Percentiles rank a stretch among this genome's conserved stretches.
Evolutionary conservation across 75 land plant genomes (phyloP).

Genomic region (Picea glauca): DNA sequence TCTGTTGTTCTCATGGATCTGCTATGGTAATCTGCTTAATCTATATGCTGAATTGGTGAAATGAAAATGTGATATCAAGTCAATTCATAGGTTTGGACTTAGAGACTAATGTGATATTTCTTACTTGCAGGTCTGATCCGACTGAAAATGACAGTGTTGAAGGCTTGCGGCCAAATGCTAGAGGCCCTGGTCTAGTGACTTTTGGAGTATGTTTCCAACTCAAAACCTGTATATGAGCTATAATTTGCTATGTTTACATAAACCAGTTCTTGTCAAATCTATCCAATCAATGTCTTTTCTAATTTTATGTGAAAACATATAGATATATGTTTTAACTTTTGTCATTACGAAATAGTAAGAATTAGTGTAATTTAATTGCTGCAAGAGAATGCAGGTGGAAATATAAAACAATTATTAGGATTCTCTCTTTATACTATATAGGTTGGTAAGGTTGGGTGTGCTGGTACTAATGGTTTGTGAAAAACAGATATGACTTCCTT

Average conservation of each 20-base stretch:
- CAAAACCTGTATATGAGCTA: not conserved
- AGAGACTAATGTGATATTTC: not conserved
- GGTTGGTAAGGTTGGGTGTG: no score
- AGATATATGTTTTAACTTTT: no score
- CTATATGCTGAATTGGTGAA: not conserved
- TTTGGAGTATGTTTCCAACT: slow-evolving; percentile 26
- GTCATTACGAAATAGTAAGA: no score
- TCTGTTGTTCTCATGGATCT: slow-evolving; percentile 26
- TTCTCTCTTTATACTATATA: no score
- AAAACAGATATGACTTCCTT: no score
- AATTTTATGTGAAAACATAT: no score
- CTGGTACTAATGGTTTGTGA: no score
- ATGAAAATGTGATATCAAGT: not conserved
- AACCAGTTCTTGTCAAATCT: no score
- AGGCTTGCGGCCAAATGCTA: slow-evolving; percentile 23
- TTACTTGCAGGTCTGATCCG: slow-evolving; percentile 25
- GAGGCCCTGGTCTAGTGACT: slow-evolving; percentile 30
- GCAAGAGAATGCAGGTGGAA: no score
- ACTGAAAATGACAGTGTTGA: slow-evolving; percentile 26
- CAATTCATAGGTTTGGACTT: not conserved
- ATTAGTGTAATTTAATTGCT: no score
- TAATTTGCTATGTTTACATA: not conserved
- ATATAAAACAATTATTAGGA: no score
- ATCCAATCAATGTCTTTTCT: no score
- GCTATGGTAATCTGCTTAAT: slow-evolving; percentile 13